Conservation (phyloP, 768 basidiomycete genomes). For the Guyanaporus albipodus region DNA sequence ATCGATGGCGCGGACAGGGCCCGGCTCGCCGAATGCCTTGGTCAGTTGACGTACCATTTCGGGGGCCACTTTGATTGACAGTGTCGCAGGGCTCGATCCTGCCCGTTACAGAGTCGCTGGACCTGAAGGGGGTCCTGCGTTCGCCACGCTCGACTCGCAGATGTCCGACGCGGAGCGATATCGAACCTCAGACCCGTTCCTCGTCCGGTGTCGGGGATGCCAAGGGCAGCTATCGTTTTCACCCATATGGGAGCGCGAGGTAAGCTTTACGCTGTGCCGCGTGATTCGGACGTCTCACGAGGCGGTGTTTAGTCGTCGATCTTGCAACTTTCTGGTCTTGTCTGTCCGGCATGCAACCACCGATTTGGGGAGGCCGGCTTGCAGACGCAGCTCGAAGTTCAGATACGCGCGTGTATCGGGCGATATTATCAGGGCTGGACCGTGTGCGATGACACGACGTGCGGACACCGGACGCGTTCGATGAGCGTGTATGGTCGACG, state of each 20-base stretch:
- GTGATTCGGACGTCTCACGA: neutral
- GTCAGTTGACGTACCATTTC: constrained; percentile 38
- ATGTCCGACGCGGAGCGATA: constrained; percentile 86
- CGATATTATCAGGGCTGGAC: constrained; percentile 90
- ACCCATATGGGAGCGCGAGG: constrained; percentile 57
- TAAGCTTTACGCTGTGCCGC: constrained; percentile 26
- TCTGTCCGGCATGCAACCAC: constrained; percentile 65
- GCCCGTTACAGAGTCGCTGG: constrained; percentile 45
- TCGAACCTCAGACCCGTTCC: constrained; percentile 66
- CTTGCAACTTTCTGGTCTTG: constrained; percentile 58
- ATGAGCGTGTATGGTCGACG: constrained; percentile 89
- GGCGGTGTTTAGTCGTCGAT: constrained; percentile 52
- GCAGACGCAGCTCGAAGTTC: constrained; percentile 79
- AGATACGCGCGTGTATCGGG: constrained; percentile 72
- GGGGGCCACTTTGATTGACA: neutral
- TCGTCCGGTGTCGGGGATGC: constrained; percentile 76
- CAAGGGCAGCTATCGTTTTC: constrained; percentile 53
- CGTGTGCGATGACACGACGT: constrained; percentile 82
- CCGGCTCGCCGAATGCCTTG: constrained; percentile 91
- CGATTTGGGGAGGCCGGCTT: constrained; percentile 57
- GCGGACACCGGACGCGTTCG: constrained; percentile 81
- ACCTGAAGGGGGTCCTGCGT: constrained; percentile 53
- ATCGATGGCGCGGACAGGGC: constrained; percentile 95
- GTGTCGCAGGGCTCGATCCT: constrained; percentile 53
- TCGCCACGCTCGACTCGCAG: constrained; percentile 83